A percentile compares a stretch with the other conserved stretches of the same genome.
These are phyloP conservation scores for Trametes villosa DNA, from an alignment of 768 basidiomycete species.

Conservation along the genomic window DNA sequence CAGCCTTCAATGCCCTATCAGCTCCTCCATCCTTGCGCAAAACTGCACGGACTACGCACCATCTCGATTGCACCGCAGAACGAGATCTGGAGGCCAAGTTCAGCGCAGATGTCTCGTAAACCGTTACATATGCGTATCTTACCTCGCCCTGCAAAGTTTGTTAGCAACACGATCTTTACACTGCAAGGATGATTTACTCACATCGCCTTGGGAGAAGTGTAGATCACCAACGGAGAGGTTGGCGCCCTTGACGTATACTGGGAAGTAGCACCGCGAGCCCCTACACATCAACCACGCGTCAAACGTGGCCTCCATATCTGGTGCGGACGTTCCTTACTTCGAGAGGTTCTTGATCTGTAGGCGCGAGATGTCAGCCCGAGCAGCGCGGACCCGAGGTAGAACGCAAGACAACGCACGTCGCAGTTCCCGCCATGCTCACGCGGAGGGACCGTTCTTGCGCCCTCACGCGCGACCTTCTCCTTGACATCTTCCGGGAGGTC, in stretches of 20 bases:
- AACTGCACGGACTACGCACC: slow-evolving; percentile 42
- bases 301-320: background rate
- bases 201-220: slow-evolving; percentile 83
- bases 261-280: slow-evolving; percentile 76
- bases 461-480: slow-evolving; percentile 63
- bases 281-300: slow-evolving; percentile 31
- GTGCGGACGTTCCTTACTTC: slow-evolving; percentile 40
- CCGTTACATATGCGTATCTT: background rate
- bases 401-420: slow-evolving; percentile 49
- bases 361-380: background rate
- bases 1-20: slow-evolving; percentile 47
- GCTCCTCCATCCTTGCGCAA: background rate
- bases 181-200: slow-evolving; percentile 32
- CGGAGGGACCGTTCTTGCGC: slow-evolving; percentile 75
- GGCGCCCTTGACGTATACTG: slow-evolving; percentile 76
- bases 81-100: slow-evolving; percentile 49
- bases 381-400: background rate
- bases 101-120: background rate
- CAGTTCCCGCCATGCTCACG: slow-evolving; percentile 84
- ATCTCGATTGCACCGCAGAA: slow-evolving; percentile 84
- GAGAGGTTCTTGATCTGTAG: slow-evolving; percentile 75
- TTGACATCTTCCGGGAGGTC: slow-evolving; percentile 51
- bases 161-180: slow-evolving; percentile 13
- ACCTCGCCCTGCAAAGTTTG: slow-evolving; percentile 55
- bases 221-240: slow-evolving; percentile 80